Evolutionary conservation across 2,329 filamentous ascomycete genomes (phyloP), one percentile per base, ranked within the genome.

Genomic region (Gliomastix tumulicola): DNA sequence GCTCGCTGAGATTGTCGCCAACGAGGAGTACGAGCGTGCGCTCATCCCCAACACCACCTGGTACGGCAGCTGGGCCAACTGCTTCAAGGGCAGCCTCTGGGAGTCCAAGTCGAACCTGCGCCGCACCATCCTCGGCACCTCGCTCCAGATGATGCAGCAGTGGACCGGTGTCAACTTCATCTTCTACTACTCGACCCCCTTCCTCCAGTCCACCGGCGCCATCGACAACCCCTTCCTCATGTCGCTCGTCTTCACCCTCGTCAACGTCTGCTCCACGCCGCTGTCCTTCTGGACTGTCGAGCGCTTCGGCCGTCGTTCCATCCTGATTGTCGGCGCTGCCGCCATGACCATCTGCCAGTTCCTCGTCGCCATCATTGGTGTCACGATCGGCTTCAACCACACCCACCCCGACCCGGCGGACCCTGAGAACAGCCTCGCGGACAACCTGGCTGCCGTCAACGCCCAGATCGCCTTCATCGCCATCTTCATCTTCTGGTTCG

Each of bases 401-500:
- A 64, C 67, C 19, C 61, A 71, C 51, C 46, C 55, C 2, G 62
- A 76, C 36, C 73, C 59, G 41, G 55, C 49, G 17, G 54, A 70
- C 33, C 51, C 63, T 1, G 46, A 46, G 21, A 49, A 47, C 16
- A 56, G 19, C 19, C 60, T 68, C 7, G 68, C 68, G 51, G 36
- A 73, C 63, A 76, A 81, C 58, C 62, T 70, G 42, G 45, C 65
- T 3, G 80, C 78, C 22, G 71, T 75, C 49, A 70, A 75, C 48
- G 77, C 83, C 34, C 81, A 89, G 71, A 88, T 94, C 46, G 78
- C 85, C 42, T 92, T 94, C 68, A 92, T 92, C 55, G 84, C 81
- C 66, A 81, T 94, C 68, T 92, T 88, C 74, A 89, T 94, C 71
- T 88, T 87, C 74, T 90, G 83, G 74, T 94, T 94, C 59, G 88